Conservation (phyloP, 257 asterid species). For the Lantana camara region DNA sequence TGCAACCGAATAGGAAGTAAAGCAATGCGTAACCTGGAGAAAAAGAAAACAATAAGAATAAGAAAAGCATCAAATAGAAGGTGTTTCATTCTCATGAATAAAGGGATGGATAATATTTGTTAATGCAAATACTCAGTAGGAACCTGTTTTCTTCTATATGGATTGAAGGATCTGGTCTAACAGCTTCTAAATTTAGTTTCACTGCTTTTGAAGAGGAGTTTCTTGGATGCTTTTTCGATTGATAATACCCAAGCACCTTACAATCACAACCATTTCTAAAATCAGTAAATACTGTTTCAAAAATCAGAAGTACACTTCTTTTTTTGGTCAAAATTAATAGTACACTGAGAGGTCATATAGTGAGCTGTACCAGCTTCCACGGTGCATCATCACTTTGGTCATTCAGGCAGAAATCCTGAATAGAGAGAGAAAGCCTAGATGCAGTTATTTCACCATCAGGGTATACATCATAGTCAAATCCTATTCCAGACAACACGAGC, state of each 20-base stretch:
- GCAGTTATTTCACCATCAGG: slow-evolving; percentile 74
- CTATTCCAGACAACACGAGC: slow-evolving; percentile 71
- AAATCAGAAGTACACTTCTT: too few species aligned
- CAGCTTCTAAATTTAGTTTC: slow-evolving; percentile 78
- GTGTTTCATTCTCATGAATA: slow-evolving; percentile 15
- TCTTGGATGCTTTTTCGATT: slow-evolving; percentile 76
- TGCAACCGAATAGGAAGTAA: slow-evolving; percentile 82
- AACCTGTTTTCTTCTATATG: slow-evolving; percentile 92
- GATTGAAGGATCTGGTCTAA: slow-evolving; percentile 86
- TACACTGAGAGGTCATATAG: slow-evolving; percentile 23
- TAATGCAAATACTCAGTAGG: not conserved
- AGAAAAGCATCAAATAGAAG: slow-evolving; percentile 24
- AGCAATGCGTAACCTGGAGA: slow-evolving; percentile 78
- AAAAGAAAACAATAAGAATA: slow-evolving; percentile 18
- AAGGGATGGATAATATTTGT: slow-evolving; percentile 7
- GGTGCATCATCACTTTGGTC: slow-evolving; percentile 85
- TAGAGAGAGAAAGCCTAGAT: slow-evolving; percentile 62
- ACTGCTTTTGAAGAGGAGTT: slow-evolving; percentile 73
- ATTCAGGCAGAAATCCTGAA: slow-evolving; percentile 62
- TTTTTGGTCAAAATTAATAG: too few species aligned
- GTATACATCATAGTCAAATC: slow-evolving; percentile 59
- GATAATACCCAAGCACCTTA: slow-evolving; percentile 82
- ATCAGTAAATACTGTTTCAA: slow-evolving; percentile 24
- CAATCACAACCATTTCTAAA: slow-evolving; percentile 27
- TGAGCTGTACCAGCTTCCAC: slow-evolving; percentile 86